Evolutionary conservation across 768 basidiomycete species (phyloP), one percentile per base, ranked within the genome.

Genomic region (Trametes cingulata): DNA sequence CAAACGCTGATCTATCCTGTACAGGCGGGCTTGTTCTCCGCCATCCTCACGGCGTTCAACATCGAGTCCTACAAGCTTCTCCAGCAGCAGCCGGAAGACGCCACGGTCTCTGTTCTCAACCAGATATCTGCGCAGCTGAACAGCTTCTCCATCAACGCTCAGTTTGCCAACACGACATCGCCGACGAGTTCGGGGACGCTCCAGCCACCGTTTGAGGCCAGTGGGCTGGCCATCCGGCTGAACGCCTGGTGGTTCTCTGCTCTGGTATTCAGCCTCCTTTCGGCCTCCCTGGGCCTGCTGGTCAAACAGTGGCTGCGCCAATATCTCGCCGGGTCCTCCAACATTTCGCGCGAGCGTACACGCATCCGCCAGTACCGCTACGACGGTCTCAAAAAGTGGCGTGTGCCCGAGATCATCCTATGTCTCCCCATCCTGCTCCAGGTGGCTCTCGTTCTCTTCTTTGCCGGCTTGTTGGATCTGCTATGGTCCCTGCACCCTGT

Each of bases 351-450:
- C n/a, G 64, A 65, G 35, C 61, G 66, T 43, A 65, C 61, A 4
- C 63, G 65, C 22, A 57, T 63, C 20, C 68, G 69, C 8, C 71
- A 72, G n/a, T 67, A 61, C 20, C 68, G 72, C 15, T 56, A 63
- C 41, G 61, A 67, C 2, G 69, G 64, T 20, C 65, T 71, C 20
- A 43, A 57, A 10, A 58, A 52, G 15, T 73, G 72, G 72, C 36
- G 60, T 57, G 62, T 65, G 15, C 45, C 60, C 0, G 59, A 47
- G 10, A 58, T 67, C 39, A 62, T 68, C 41, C 36, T 58, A 4
- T 40, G 56, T 24, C 60, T 69, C 20, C 68, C 68, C 4, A 57
- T 63, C 17, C 59, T 68, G 6, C 62, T 69, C 13, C 67, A 68
- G 35, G 15, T 62, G 1, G 61, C 67, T 1, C 56, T 69, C 6